A percentile compares a stretch with the other conserved stretches of the same genome.
These are phyloP conservation scores for Geranium incanum DNA, from an alignment of 441 rosid species.

Conservation along the genomic window DNA sequence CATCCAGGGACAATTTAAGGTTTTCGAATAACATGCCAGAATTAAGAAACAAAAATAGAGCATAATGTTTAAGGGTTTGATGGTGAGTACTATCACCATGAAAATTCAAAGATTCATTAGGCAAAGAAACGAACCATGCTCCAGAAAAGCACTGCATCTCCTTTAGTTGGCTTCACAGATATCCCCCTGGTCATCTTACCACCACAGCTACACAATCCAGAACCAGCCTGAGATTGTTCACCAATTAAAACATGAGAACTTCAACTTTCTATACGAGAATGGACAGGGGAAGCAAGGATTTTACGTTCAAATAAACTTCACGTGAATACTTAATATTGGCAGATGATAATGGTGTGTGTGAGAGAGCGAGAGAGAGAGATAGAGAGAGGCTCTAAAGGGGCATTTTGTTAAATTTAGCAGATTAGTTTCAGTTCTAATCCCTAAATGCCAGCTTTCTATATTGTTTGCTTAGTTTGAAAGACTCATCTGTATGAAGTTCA, in stretches of 20 bases:
- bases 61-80: no score
- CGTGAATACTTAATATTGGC: no score
- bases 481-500: background rate
- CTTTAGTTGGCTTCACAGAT: slow-evolving; percentile 73
- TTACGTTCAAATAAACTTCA: background rate
- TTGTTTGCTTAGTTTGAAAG: background rate
- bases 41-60: no score
- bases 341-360: no score
- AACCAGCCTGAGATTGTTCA: slow-evolving; percentile 60
- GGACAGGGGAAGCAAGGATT: background rate
- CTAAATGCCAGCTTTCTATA: no score
- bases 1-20: no score
- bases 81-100: no score
- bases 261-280: background rate
- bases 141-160: slow-evolving; percentile 94
- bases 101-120: background rate
- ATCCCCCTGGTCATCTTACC: slow-evolving; percentile 69
- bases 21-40: no score
- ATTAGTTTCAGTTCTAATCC: no score
- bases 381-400: no score
- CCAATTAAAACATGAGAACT: slow-evolving; percentile 3
- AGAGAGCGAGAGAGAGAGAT: no score
- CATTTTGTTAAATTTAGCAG: no score
- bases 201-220: slow-evolving; percentile 77
- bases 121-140: slow-evolving; percentile 68